These are phyloP conservation scores for Ascochyta pisi DNA, from an alignment of 2,329 filamentous ascomycete genomes.

Conservation along the genomic window DNA sequence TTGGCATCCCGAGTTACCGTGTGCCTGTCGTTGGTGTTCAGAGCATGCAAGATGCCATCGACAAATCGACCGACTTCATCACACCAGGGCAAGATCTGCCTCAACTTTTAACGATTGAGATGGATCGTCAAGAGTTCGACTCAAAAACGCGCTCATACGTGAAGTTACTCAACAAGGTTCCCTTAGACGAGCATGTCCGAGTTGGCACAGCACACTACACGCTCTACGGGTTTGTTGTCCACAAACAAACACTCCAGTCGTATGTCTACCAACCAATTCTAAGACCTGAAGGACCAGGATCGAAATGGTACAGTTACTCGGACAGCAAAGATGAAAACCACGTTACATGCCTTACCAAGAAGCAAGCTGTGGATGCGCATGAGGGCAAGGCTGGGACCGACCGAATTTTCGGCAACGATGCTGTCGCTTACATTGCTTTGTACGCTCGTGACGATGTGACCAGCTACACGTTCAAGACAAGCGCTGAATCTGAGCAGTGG, in stretches of 20 bases:
- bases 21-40: slow-evolving; percentile 45
- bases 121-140: slow-evolving; percentile 65
- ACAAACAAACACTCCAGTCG: slow-evolving; percentile 65
- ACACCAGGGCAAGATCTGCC: slow-evolving; percentile 48
- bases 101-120: slow-evolving; percentile 61
- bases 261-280: slow-evolving; percentile 67
- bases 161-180: slow-evolving; percentile 63
- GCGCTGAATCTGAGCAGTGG: slow-evolving; percentile 57
- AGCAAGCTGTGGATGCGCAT: slow-evolving; percentile 60
- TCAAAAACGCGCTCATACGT: slow-evolving; percentile 62
- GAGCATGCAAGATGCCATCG: slow-evolving; percentile 53
- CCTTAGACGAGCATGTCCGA: slow-evolving; percentile 61
- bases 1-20: slow-evolving; percentile 46
- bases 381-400: slow-evolving; percentile 54
- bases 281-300: slow-evolving; percentile 62
- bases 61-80: slow-evolving; percentile 38
- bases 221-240: slow-evolving; percentile 67
- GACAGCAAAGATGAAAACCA: slow-evolving; percentile 61
- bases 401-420: slow-evolving; percentile 52
- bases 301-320: slow-evolving; percentile 66
- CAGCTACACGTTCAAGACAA: slow-evolving; percentile 45
- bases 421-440: slow-evolving; percentile 62
- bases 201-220: slow-evolving; percentile 59
- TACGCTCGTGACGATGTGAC: slow-evolving; percentile 62
- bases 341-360: slow-evolving; percentile 63